These are phyloP conservation scores for Colletotrichum limetticola DNA, from an alignment of 2,329 filamentous ascomycete species.

Conservation along the genomic window DNA sequence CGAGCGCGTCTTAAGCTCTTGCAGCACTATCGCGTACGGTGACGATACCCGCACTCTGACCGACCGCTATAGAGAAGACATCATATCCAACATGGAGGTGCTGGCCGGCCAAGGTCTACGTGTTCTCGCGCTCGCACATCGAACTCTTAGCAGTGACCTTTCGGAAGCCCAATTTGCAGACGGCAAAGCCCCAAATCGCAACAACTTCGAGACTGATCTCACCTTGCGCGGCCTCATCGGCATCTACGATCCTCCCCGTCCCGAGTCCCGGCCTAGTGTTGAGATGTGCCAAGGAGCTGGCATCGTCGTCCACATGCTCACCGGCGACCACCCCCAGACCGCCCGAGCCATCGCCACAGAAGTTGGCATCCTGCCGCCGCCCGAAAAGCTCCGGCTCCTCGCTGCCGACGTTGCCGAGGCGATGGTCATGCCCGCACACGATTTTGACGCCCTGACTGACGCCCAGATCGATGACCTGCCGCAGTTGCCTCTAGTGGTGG, in stretches of 20 bases:
- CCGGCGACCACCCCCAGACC: constrained; percentile 69
- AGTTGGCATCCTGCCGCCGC: constrained; percentile 63
- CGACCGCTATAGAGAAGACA: constrained; percentile 59
- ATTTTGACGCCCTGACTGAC: constrained; percentile 70
- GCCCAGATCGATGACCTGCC: constrained; percentile 69
- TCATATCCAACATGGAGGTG: constrained; percentile 73
- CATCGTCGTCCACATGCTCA: constrained; percentile 70
- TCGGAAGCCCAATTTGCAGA: constrained; percentile 53
- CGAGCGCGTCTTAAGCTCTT: constrained; percentile 72
- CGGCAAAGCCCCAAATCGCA: neutral
- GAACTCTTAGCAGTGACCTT: too few relatives aligned
- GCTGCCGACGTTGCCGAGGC: constrained; percentile 60
- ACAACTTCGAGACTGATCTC: constrained; percentile 20
- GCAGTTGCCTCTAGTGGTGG: constrained; percentile 70
- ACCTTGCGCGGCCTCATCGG: constrained; percentile 33
- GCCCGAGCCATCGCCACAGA: constrained; percentile 68
- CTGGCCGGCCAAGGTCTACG: constrained; percentile 72
- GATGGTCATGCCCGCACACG: constrained; percentile 68
- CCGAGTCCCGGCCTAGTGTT: constrained; percentile 67
- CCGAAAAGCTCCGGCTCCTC: constrained; percentile 52
- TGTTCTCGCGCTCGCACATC: constrained; percentile 67
- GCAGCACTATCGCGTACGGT: constrained; percentile 49
- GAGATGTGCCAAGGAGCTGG: constrained; percentile 63
- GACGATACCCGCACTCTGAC: constrained; percentile 47
- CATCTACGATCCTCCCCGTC: constrained; percentile 68